Conservation (phyloP, 192 early-diverging fungal species). For the Coemansia umbellata region DNA sequence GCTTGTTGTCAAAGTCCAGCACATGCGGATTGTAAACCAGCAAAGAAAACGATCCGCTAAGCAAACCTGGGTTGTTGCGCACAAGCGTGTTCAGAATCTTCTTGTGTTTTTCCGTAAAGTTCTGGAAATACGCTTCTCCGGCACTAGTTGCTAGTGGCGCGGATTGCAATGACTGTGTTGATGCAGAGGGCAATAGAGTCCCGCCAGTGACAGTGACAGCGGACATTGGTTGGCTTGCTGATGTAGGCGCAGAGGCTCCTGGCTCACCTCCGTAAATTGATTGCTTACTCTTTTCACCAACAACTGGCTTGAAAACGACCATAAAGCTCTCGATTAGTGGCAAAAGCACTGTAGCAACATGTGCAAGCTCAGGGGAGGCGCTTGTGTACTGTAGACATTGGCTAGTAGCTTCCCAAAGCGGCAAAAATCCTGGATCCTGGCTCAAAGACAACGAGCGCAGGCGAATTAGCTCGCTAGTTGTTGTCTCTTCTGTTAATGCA, state of each 20-base stretch:
- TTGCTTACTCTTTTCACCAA: conserved; percentile 41
- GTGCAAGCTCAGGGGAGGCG: conserved; percentile 74
- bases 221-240: conserved; percentile 18
- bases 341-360: conserved; percentile 88
- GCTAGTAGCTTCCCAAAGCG: conserved; percentile 78
- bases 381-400: conserved; percentile 67
- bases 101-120: conserved; percentile 89
- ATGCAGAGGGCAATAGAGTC: conserved; percentile 12
- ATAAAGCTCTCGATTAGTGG: conserved; percentile 96
- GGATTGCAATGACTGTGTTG: conserved; percentile 25
- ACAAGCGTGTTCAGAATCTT: conserved; percentile 98
- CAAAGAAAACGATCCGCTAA: conserved; percentile 95
- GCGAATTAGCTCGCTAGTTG: conserved; percentile 32
- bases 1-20: conserved; percentile 99
- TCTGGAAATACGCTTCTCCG: conserved; percentile 71
- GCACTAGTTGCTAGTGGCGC: conserved; percentile 11
- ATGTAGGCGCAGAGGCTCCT: not conserved
- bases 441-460: conserved; percentile 45
- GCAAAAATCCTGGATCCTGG: conserved; percentile 50
- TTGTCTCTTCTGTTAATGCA: conserved; percentile 3
- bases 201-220: not conserved
- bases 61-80: conserved; percentile 90
- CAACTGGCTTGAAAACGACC: conserved; percentile 94
- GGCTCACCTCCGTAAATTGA: not conserved
- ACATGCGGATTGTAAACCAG: conserved; percentile 97